Evolutionary conservation across 768 basidiomycete genomes (phyloP), one percentile per base, ranked within the genome.

Genomic region (Mycena venus): DNA sequence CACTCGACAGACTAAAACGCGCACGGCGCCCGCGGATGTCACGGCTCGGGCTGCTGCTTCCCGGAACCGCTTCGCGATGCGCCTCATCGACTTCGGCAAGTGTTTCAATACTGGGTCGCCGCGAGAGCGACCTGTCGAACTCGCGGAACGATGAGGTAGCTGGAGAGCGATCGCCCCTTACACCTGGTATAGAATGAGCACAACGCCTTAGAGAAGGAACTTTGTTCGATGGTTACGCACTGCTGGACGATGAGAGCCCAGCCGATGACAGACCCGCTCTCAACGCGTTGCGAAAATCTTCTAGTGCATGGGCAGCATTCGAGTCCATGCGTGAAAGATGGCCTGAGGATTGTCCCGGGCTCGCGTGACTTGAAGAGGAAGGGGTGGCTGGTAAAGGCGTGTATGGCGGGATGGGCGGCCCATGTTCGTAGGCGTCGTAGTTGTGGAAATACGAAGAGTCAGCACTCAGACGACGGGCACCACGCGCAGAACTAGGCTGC

Each of bases 1-100:
- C 86, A 9, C 86, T 86, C 15, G 88, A 85, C 9, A 93, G 81
- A 56, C 86, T 90, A 78, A 92, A 92, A 7, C 89, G 87, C 23
- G 89, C 87, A 68, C 78, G 79, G 79, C 86, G 73, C 81, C 79
- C 70, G 62, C 83, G 81, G 12, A 81, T 69, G 7, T 79, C 11
- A 7, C 23, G 49, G 10, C 21, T 47, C 6, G 76, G 74, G 42
- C 75, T 76, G 34, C 72, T 80, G 38, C 47, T 65, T 21, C 68
- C 68, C 42, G 62, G 55, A 10, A 10, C 32, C n/a, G 71, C 32
- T 8, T 68, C 47, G 17, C 38, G 74, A 6, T 7, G 53, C 25
- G 42, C 25, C 68, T 77, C 75, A 27, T 79, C 85, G 32, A 84
- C 78, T 76, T 88, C 86, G 12, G 83, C 83, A 19, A 84, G 80